Base-by-base conservation (phyloP, 2,329 filamentous ascomycete species). In the Hypomyces perniciosus region DNA sequence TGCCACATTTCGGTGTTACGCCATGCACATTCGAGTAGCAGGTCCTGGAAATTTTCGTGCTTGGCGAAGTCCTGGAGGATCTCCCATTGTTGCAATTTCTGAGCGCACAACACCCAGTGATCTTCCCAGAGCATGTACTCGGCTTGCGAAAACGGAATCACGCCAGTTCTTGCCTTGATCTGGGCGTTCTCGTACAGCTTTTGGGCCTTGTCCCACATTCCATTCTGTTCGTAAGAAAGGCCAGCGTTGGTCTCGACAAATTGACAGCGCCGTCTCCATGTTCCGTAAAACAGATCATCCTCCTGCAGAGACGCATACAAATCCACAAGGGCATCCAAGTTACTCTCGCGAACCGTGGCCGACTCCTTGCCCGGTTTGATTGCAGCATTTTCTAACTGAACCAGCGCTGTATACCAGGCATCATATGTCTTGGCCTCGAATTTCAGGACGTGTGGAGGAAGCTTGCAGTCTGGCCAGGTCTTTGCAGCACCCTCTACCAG, bases 101-200 rank as follows among this genome's bases (percentile, higher is more conserved):
- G 90, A 0, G 92, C 93, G 67, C 93, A 99, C 45, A 96, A 79
- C 39, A 99, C 85, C 93, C 93, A 99, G 61, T 99, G 95, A 64
- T 99, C 93, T 70, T 99, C 93, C 93, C 93, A 99, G 1, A 99
- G 80, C 81, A 95, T 96, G 70, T 99, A 99, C 69, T 99, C 93
- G 31, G 86, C 90, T 61, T 95, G 88, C 1, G 92, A 96, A 68
- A 96, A 97, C 0, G 93, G 92, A 54, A 97, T 83, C n/a, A 92
- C 89, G 46, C 91, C 93, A 1, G 92, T 97, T 43, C 95, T 83
- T 41, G 95, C 93, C 68, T 97, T 99, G 67, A 99, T 90, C 68
- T 99, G 95, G 0, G 95, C 93, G 50, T 86, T 86, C 68, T 99
- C 93, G 67, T 97, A 99, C 73, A 96, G 86, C 63, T 88, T 88